Conservation (phyloP, 176 grass and related monocot species). For the Tillandsia leiboldiana region DNA sequence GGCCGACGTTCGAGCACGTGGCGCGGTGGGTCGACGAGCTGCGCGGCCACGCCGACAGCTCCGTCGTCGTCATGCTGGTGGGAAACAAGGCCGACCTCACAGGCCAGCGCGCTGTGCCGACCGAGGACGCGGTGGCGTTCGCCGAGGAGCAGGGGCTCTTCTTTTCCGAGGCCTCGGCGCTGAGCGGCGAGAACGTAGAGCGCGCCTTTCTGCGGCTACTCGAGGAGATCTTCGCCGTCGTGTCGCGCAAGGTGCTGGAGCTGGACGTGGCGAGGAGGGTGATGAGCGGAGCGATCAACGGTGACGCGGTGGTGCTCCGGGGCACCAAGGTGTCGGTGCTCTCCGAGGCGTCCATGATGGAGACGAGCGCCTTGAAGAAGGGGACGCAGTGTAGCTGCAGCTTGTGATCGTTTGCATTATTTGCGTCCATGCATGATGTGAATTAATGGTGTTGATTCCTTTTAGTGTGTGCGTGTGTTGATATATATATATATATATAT, state of each 20-base stretch:
- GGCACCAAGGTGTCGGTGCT: slow-evolving; percentile 26
- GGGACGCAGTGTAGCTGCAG: slow-evolving; percentile 45
- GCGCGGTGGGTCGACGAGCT: slow-evolving; percentile 68
- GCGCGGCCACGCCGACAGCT: slow-evolving; percentile 61
- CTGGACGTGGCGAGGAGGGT: slow-evolving; percentile 34
- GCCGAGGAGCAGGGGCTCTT: slow-evolving; percentile 83
- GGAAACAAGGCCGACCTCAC: slow-evolving; percentile 88
- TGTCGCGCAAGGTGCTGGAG: slow-evolving; percentile 44
- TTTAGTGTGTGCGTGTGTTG: no score
- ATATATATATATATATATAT: no score
- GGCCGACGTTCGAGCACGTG: slow-evolving; percentile 37
- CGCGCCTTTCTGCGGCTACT: slow-evolving; percentile 47
- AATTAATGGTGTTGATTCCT: no score
- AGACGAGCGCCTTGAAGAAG: slow-evolving; percentile 58
- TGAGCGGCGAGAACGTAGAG: slow-evolving; percentile 78
- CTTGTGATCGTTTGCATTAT: slow-evolving; percentile 9
- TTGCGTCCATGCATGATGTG: no score
- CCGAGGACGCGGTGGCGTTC: slow-evolving; percentile 46
- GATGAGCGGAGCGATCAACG: slow-evolving; percentile 4
- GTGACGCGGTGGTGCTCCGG: slow-evolving; percentile 35
- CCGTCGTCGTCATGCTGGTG: slow-evolving; percentile 67
- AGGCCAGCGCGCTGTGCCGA: slow-evolving; percentile 20
- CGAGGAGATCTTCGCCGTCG: slow-evolving; percentile 49
- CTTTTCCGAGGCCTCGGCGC: slow-evolving; percentile 79
- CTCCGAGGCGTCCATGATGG: slow-evolving; percentile 55